Evolutionary conservation across 352 stramenopile genomes (phyloP).

Genomic region (Phytophthora crassamura): DNA sequence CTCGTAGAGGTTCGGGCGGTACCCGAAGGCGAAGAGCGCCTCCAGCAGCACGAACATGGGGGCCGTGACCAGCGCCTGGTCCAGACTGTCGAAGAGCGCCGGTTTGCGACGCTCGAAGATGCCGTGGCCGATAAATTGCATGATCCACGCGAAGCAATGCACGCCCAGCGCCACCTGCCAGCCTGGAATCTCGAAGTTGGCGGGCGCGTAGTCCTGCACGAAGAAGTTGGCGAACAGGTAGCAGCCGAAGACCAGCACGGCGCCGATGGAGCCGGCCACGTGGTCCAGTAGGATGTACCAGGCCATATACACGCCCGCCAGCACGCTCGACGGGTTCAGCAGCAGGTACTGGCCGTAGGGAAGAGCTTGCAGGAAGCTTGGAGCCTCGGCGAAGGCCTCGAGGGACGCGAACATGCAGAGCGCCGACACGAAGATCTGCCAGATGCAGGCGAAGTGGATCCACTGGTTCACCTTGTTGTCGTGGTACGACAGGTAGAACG

Average conservation of each 20-base stretch:
- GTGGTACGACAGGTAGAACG: constrained; percentile 90
- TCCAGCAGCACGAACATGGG: constrained; percentile 91
- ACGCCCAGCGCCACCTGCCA: constrained; percentile 66
- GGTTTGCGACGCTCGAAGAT: constrained; percentile 89
- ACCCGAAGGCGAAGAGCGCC: constrained; percentile 78
- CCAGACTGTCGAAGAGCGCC: constrained; percentile 84
- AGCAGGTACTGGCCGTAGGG: constrained; percentile 62
- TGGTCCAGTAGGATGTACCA: constrained; percentile 81
- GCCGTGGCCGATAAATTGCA: constrained; percentile 88
- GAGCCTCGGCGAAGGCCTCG: constrained; percentile 36
- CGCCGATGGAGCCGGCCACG: constrained; percentile 60
- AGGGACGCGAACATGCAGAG: constrained; percentile 67
- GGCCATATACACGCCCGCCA: constrained; percentile 68
- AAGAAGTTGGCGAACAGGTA: constrained; percentile 75
- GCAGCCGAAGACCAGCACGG: constrained; percentile 52
- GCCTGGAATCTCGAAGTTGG: constrained; percentile 41
- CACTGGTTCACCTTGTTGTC: constrained; percentile 80
- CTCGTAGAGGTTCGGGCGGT: constrained; percentile 70
- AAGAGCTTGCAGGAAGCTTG: constrained; percentile 29
- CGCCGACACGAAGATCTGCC: constrained; percentile 83
- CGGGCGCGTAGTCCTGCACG: constrained; percentile 38
- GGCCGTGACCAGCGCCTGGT: constrained; percentile 82
- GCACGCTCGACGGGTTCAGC: constrained; percentile 65
- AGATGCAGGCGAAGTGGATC: constrained; percentile 88
- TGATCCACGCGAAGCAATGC: constrained; percentile 73